Evolutionary conservation across 768 basidiomycete genomes (phyloP).

Genomic region (Fibroporia radiculosa): DNA sequence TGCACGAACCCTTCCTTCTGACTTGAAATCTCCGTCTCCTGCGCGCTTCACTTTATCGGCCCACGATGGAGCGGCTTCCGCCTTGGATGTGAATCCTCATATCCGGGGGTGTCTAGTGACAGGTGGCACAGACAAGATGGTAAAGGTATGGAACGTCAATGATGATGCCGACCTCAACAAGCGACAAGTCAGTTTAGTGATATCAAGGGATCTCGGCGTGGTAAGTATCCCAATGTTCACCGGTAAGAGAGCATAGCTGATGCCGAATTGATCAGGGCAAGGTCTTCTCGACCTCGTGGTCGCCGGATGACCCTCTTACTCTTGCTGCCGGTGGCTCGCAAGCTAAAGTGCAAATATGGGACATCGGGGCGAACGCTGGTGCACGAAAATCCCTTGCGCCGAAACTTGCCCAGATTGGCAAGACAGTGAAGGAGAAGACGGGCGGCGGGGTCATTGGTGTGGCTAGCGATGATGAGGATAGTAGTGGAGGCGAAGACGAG

Average conservation of each 20-base stretch:
- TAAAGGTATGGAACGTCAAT: constrained; percentile 92
- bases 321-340: constrained; percentile 92
- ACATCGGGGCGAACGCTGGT: constrained; percentile 76
- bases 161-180: constrained; percentile 57
- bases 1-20: constrained; percentile 70
- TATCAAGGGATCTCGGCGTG: constrained; percentile 83
- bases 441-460: constrained; percentile 66
- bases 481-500: constrained; percentile 38
- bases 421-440: constrained; percentile 54
- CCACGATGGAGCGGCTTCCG: constrained; percentile 85
- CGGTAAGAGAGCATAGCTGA: neutral
- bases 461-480: constrained; percentile 62
- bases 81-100: constrained; percentile 86
- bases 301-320: constrained; percentile 91
- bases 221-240: constrained; percentile 36
- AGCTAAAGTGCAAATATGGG: constrained; percentile 94
- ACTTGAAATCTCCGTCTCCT: constrained; percentile 54
- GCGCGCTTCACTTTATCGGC: constrained; percentile 86
- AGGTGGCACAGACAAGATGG: constrained; percentile 90
- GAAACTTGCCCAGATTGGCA: constrained; percentile 70
- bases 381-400: constrained; percentile 76
- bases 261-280: constrained; percentile 59
- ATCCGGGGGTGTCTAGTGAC: constrained; percentile 88
- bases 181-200: constrained; percentile 74
- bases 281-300: constrained; percentile 87